Base-by-base conservation (phyloP, 805 yeast species). In the Candida broadrunensis region DNA sequence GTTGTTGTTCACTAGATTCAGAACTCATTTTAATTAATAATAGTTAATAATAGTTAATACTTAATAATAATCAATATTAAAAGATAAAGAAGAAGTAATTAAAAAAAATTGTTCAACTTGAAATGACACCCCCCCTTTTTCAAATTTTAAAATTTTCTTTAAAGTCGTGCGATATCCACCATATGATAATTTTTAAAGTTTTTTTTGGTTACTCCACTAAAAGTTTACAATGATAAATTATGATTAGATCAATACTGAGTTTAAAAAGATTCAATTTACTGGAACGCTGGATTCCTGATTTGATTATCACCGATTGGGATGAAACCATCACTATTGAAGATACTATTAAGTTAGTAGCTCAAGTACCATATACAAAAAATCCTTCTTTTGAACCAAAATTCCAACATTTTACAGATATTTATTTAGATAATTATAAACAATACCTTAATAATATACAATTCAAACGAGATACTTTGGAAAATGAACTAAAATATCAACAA, bases 231-330 rank as follows among this genome's bases (percentile, higher is more conserved):
- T n/a, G 14, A 19, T 8, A 33, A 9, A 19, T 25, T 14, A 29
- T 29, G 32, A 5, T 29, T n/a, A 17, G 32, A 15, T 18, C 32
- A 29, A 5, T 29, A 14, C 18, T 29, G 17, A 29, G 18, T n/a
- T 29, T 29, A 25, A 25, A 25, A 13, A 8, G 29, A 9, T 25
- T 25, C 5, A 21, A 9, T 21, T 9, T 9, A 21, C 6, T 9
- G 6, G 24, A 21, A 21, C 24, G 24, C 6, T 21, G 24, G 14
- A 9, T 25, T 5, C 44, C 44, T 20, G 37, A 34, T 9, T 16
- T 39, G 12, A 36, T 80, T 9, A 65, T 80, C 1, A 57, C 75
- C 3, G 88, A 82, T 48, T 82, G 85, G 81, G 88, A 82, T 53
- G 87, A 81, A 33, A 82, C 88, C 0, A 67, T 79, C 20, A 80